Evolutionary conservation across 2,329 filamentous ascomycete genomes (phyloP), one percentile per base, ranked within the genome.

Genomic region (Incumbomyces lentus): DNA sequence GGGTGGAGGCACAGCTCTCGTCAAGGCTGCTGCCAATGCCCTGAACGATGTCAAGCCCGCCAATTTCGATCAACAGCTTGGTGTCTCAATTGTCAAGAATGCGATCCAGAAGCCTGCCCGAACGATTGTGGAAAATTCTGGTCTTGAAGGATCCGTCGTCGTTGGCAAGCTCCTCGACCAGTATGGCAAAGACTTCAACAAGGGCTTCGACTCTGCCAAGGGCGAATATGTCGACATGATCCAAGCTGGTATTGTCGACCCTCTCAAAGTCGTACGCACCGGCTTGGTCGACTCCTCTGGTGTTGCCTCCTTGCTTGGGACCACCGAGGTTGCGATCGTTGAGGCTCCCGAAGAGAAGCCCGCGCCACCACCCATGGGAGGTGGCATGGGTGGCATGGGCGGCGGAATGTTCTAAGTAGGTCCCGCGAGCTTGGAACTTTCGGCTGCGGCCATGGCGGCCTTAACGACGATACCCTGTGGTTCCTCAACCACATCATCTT

Each of bases 221-320:
- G 88, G 90, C 69, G 86, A 96, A 75, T 98, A 95, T 72, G 88
- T 95, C 58, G 90, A 98, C 75, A 96, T 98, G 92, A 95, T 98
- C 64, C 68, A 78, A 53, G 80, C 87, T 58, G 92, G 92, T 84
- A 98, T 98, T 68, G 84, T 98, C 50, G 92, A 98, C 68, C 92
- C 92, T 55, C 85, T 98, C 78, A 98, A 98, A 85, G 92, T 98
- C 59, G 92, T 98, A 64, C 88, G 92, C 62, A 98, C 92, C 54
- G 90, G 87, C 62, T 82, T 98, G 49, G 79, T 89, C 62, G 92
- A 98, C 61, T 92, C 92, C 59, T 90, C 84, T 63, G 92, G 92
- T 71, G 92, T 98, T 60, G 92, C 92, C 45, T 96, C 90, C 45
- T 81, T 98, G 51, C 84, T 98, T 52, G 92, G 92, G 65, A 98